Evolutionary conservation across 768 basidiomycete genomes (phyloP), one percentile per base, ranked within the genome.

Genomic region (Tulasnella calospora): DNA sequence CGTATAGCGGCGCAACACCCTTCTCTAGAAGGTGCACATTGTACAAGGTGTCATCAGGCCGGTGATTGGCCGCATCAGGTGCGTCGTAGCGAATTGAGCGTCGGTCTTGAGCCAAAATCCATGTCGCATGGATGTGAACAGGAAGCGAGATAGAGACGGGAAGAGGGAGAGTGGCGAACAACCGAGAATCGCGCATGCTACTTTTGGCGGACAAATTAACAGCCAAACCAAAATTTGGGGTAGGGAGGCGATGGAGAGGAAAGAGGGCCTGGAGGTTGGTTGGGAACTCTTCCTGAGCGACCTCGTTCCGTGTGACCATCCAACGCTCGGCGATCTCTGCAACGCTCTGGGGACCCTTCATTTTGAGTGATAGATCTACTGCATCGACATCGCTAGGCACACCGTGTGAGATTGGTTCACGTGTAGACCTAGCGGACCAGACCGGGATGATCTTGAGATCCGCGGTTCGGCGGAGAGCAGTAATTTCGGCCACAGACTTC

Each of bases 121-220:
- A 89, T 0, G 87, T 85, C 0, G 86, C 88, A 72, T 85, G 85
- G 13, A 89, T 81, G 79, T 89, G 88, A 1, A 87, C 84, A 0
- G 88, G 88, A 0, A 89, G 82, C 6, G 84, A 81, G 7, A 84
- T 87, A 4, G 81, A 33, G 8, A 86, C 83, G 6, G 85, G 85
- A 3, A 89, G 83, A 0, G 87, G 88, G 8, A 89, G 82, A 0
- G 84, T 85, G 15, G 87, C 86, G 76, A 88, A 89, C 30, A 89
- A 83, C 1, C 35, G 61, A 57, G 47, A 69, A 36, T 35, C 12
- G 12, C 10, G 13, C 3, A 61, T 61, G 12, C 13, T 19, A 19
- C 13, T 17, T 13, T 41, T 9, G 2, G 35, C 41, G n/a, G 35
- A 44, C 38, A 73, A 23, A 40, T 47, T 41, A 40, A 73, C 17